These are phyloP conservation scores for Colletotrichum costaricense DNA, from an alignment of 2,329 filamentous ascomycete species.

Conservation along the genomic window DNA sequence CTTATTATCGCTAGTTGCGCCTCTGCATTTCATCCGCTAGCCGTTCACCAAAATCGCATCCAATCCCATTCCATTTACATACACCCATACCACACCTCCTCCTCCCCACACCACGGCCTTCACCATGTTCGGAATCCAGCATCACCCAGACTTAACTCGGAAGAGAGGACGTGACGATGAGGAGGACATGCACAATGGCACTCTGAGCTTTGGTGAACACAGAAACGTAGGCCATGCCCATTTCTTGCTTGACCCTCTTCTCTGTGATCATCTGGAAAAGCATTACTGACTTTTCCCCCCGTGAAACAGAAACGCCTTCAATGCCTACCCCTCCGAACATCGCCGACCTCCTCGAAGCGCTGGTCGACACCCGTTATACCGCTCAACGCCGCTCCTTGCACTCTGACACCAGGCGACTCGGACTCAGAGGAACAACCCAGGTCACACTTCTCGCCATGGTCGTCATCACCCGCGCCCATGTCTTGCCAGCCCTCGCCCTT, in stretches of 20 bases:
- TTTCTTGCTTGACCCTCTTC: neutral
- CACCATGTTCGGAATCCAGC: slow-evolving; percentile 26
- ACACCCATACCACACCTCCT: neutral
- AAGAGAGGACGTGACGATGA: slow-evolving; percentile 52
- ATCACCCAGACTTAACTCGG: slow-evolving; percentile 13
- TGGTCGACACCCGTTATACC: slow-evolving; percentile 30
- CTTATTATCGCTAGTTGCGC: neutral
- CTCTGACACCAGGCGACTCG: slow-evolving; percentile 53
- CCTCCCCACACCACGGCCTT: neutral
- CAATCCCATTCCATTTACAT: too few species aligned
- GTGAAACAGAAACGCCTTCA: slow-evolving; percentile 64
- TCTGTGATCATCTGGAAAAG: neutral
- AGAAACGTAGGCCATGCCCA: slow-evolving; percentile 54
- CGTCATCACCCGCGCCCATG: slow-evolving; percentile 40
- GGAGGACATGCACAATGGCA: slow-evolving; percentile 49
- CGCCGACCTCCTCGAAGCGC: slow-evolving; percentile 50
- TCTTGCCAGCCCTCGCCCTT: slow-evolving; percentile 39
- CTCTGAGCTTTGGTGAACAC: slow-evolving; percentile 60
- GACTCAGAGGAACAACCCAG: slow-evolving; percentile 51
- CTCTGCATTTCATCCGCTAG: neutral
- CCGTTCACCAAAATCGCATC: neutral
- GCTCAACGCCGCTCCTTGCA: slow-evolving; percentile 33
- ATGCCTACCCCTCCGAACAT: slow-evolving; percentile 61
- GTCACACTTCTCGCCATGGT: slow-evolving; percentile 47
- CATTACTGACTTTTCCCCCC: neutral